These are phyloP conservation scores for Yarrowia bubula DNA, from an alignment of 805 yeast genomes.

Conservation along the genomic window DNA sequence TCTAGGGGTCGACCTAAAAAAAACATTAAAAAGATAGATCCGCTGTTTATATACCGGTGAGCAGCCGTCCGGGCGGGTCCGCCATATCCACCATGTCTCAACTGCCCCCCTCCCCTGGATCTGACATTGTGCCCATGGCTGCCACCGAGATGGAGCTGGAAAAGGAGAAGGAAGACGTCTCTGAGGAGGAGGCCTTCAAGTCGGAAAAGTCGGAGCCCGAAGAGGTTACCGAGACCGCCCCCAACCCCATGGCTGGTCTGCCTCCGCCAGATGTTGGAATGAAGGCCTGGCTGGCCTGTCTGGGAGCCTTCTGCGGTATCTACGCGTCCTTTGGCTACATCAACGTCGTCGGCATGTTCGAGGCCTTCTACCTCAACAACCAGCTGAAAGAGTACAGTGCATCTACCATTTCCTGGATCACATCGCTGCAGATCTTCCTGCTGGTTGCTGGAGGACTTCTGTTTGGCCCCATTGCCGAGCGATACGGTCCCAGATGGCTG, in stretches of 20 bases:
- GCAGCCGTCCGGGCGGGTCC: not conserved
- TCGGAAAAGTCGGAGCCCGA: conserved; percentile 4
- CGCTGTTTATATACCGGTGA: conserved; percentile 1
- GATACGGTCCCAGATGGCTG: conserved; percentile 51
- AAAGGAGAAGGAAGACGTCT: conserved; percentile 2
- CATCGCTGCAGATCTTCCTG: conserved; percentile 44
- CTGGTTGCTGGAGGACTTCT: conserved; percentile 48
- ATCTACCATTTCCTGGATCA: conserved; percentile 66
- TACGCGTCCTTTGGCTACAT: conserved; percentile 53
- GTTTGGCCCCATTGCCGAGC: conserved; percentile 54
- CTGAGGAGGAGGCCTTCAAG: not conserved
- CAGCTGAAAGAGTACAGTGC: conserved; percentile 48
- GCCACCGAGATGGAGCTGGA: not conserved
- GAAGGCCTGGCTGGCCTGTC: conserved; percentile 16
- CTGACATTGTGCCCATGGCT: conserved; percentile 17
- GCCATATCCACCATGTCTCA: conserved; percentile 9
- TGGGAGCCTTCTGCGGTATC: conserved; percentile 15
- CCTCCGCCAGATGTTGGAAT: conserved; percentile 20
- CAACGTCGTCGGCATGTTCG: conserved; percentile 65
- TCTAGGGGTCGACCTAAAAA: conserved; percentile 19
- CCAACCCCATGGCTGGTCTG: conserved; percentile 60
- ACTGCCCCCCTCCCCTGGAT: conserved; percentile 16
- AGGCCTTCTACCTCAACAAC: conserved; percentile 51
- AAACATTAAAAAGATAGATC: conserved; percentile 13
- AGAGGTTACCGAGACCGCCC: conserved; percentile 51